phyloP scores from a whole-genome alignment of 352 stramenopile species.

The Phytophthora melonis region DNA sequence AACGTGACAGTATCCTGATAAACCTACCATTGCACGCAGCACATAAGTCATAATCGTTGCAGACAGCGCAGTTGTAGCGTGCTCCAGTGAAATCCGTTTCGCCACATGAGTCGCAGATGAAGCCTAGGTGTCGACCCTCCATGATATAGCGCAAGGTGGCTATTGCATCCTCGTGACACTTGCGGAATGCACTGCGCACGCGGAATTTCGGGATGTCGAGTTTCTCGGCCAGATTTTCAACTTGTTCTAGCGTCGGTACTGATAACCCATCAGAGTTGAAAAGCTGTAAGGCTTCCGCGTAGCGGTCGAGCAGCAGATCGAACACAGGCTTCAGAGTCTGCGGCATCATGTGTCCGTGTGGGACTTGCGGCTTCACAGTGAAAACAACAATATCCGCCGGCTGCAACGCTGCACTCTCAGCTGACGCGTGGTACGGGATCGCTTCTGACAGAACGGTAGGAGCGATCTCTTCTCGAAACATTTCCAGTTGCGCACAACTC shows the following conservation, averaged over 20 bases:
- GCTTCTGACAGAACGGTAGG: conserved; percentile 61
- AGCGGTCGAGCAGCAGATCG: conserved; percentile 51
- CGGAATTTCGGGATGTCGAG: conserved; percentile 86
- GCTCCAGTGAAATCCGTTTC: conserved; percentile 82
- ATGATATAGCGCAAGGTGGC: conserved; percentile 83
- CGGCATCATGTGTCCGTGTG: not conserved
- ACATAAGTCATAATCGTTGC: conserved; percentile 85
- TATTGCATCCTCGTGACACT: conserved; percentile 75
- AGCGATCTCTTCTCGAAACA: conserved; percentile 84
- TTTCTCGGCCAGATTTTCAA: conserved; percentile 71
- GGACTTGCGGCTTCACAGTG: conserved; percentile 36
- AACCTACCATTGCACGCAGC: conserved; percentile 62
- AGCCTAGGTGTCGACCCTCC: conserved; percentile 81
- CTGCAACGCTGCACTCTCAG: conserved; percentile 39
- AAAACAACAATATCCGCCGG: conserved; percentile 78
- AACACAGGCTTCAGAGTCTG: conserved; percentile 8
- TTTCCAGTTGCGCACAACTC: conserved; percentile 53
- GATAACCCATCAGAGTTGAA: conserved; percentile 22
- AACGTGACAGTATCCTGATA: not conserved
- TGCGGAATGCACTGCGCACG: conserved; percentile 81
- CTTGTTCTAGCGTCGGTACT: conserved; percentile 59
- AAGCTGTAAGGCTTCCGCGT: conserved; percentile 49
- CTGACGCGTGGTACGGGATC: conserved; percentile 47
- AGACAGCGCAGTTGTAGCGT: conserved; percentile 79
- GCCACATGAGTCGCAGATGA: conserved; percentile 85